A percentile compares a stretch with the other conserved stretches of the same genome.
phyloP scores from a whole-genome alignment of 2,329 filamentous ascomycete species.

The Pseudogymnoascus sp. region DNA sequence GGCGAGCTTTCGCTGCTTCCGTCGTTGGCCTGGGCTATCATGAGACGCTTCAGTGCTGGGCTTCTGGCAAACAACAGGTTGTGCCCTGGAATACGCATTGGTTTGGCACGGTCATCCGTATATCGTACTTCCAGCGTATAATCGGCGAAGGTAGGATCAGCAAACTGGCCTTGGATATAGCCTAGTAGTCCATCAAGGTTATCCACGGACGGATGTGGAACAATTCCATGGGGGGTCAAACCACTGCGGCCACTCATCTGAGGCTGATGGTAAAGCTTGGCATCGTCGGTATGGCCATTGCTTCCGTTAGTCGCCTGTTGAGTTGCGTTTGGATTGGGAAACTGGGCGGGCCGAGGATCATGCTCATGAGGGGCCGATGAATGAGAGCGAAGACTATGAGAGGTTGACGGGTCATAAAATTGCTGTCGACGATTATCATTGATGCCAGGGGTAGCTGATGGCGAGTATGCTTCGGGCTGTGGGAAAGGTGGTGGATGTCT shows the following conservation, averaged over 20 bases:
- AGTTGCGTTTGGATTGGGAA: constrained; percentile 33
- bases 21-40: constrained; percentile 24
- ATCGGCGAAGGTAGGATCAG: constrained; percentile 35
- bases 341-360: constrained; percentile 23
- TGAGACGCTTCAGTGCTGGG: constrained; percentile 32
- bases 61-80: constrained; percentile 48
- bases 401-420: constrained; percentile 44
- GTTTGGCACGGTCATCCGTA: constrained; percentile 32
- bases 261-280: constrained; percentile 23
- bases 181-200: constrained; percentile 32
- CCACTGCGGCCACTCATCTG: constrained; percentile 18
- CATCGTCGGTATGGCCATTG: constrained; percentile 29
- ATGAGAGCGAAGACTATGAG: constrained; percentile 55
- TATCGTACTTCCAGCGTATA: constrained; percentile 41
- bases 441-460: constrained; percentile 24
- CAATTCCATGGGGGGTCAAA: constrained; percentile 16
- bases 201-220: constrained; percentile 18
- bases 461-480: constrained; percentile 30
- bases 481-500: constrained; percentile 26
- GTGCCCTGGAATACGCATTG: constrained; percentile 44
- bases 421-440: constrained; percentile 18
- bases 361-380: constrained; percentile 43
- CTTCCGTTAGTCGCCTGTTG: constrained; percentile 34
- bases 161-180: constrained; percentile 35
- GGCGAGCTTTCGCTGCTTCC: constrained; percentile 25